Conservation (phyloP, 1,139 yeast genomes). For the Yamadazyma pseudoaaseri region DNA sequence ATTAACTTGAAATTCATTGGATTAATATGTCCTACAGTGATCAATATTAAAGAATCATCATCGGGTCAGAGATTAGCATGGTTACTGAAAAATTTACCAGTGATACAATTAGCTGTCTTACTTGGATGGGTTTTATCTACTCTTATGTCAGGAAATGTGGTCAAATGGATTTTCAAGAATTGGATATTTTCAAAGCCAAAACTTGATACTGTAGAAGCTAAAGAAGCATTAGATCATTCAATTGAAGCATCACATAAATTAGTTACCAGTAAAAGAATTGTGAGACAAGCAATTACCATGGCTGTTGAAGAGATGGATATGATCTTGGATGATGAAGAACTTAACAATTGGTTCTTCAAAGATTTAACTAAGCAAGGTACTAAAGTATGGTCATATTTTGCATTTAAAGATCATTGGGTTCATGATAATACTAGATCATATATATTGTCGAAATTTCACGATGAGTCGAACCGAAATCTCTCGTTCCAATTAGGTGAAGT, state of each 20-base stretch:
- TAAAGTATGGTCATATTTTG: slow-evolving; percentile 56
- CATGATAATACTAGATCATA: slow-evolving; percentile 44
- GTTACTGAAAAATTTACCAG: slow-evolving; percentile 32
- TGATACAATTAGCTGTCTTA: slow-evolving; percentile 24
- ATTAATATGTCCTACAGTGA: slow-evolving; percentile 61
- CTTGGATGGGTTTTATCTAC: slow-evolving; percentile 20
- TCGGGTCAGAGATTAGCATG: slow-evolving; percentile 44
- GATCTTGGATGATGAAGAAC: slow-evolving; percentile 41
- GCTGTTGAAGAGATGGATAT: slow-evolving; percentile 56
- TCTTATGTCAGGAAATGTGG: slow-evolving; percentile 20
- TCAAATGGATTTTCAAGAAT: slow-evolving; percentile 22
- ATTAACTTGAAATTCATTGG: slow-evolving; percentile 46
- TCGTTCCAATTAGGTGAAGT: slow-evolving; percentile 23
- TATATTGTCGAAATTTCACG: slow-evolving; percentile 36
- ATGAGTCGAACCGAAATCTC: slow-evolving; percentile 25
- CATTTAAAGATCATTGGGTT: slow-evolving; percentile 63
- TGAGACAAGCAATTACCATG: slow-evolving; percentile 52
- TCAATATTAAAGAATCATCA: slow-evolving; percentile 51
- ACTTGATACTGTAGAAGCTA: slow-evolving; percentile 14
- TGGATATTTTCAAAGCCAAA: slow-evolving; percentile 24
- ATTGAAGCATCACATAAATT: slow-evolving; percentile 44
- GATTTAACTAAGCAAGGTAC: slow-evolving; percentile 17
- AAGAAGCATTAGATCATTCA: slow-evolving; percentile 35
- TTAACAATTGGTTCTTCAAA: slow-evolving; percentile 51
- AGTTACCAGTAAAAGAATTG: slow-evolving; percentile 36